Conservation (phyloP, 352 stramenopile species). For the Phytophthora capsici region DNA sequence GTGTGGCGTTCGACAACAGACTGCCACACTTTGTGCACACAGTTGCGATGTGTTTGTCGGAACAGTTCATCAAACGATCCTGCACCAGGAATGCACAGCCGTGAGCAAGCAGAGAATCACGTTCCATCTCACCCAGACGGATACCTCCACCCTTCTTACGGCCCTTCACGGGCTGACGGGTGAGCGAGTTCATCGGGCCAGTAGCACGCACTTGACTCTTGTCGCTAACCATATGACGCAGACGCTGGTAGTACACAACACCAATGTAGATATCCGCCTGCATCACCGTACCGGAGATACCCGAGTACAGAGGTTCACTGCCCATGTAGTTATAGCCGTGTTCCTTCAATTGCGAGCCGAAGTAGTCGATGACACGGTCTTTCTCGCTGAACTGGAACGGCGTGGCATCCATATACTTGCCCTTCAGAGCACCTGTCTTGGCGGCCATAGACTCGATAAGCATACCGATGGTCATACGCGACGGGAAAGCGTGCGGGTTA, state of each 20-base stretch:
- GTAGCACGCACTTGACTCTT: slow-evolving; percentile 99
- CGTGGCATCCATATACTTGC: slow-evolving; percentile 97
- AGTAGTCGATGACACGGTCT: slow-evolving; percentile 98
- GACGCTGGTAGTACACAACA: slow-evolving; percentile 99
- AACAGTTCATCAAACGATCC: slow-evolving; percentile 99
- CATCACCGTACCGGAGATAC: slow-evolving; percentile 98
- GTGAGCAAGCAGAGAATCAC: slow-evolving; percentile 98
- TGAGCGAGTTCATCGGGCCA: slow-evolving; percentile 99
- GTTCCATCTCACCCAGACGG: slow-evolving; percentile 99
- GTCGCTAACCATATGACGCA: slow-evolving; percentile 99
- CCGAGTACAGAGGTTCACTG: slow-evolving; percentile 99
- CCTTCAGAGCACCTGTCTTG: slow-evolving; percentile 98
- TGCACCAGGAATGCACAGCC: slow-evolving; percentile 97
- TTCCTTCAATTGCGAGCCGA: slow-evolving; percentile 97
- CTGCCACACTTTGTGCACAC: slow-evolving; percentile 94
- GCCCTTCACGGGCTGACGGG: slow-evolving; percentile 99
- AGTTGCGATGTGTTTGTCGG: slow-evolving; percentile 98
- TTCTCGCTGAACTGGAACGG: slow-evolving; percentile 99
- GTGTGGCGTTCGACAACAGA: slow-evolving; percentile 88
- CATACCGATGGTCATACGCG: slow-evolving; percentile 98
- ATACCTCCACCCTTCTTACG: slow-evolving; percentile 99
- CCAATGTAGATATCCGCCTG: slow-evolving; percentile 99
- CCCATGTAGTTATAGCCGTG: slow-evolving; percentile 99
- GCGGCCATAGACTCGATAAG: slow-evolving; percentile 99
- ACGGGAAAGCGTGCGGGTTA: slow-evolving; percentile 98